phyloP scores from a whole-genome alignment of 306 rosid genomes.

The Prunus kanzakura region DNA sequence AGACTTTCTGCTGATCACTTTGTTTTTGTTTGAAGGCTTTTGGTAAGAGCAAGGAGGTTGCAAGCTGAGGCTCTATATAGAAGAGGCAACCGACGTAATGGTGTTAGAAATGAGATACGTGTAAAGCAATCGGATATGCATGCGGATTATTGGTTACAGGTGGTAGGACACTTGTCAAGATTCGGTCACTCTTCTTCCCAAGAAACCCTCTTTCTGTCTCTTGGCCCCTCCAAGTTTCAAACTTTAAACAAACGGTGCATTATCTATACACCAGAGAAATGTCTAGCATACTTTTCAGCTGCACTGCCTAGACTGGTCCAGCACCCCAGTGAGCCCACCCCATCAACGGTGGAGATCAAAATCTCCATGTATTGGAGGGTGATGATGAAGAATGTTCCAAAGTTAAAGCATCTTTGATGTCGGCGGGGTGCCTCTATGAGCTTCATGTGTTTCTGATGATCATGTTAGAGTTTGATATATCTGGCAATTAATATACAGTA shows the following conservation, averaged over 20 bases:
- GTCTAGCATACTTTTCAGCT: not conserved
- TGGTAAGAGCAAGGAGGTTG: not conserved
- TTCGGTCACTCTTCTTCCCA: not conserved
- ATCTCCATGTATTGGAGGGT: no score
- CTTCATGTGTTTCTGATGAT: not conserved
- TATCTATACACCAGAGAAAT: not conserved
- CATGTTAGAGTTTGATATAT: not conserved
- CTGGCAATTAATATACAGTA: no score
- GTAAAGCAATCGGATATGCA: conserved; percentile 37
- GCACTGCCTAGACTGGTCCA: not conserved
- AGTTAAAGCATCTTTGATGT: not conserved
- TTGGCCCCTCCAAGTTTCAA: conserved; percentile 12
- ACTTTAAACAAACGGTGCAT: conserved; percentile 34
- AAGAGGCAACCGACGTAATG: not conserved
- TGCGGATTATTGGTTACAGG: conserved; percentile 50
- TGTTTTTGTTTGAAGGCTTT: not conserved
- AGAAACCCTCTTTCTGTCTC: not conserved
- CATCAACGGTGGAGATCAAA: conserved; percentile 2
- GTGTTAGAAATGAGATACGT: conserved; percentile 37
- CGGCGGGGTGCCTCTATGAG: not conserved
- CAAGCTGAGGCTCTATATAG: conserved; percentile 25
- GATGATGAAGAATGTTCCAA: not conserved
- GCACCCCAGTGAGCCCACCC: not conserved
- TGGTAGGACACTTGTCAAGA: conserved; percentile 72
- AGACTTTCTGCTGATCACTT: not conserved